Base-by-base conservation (phyloP, 306 rosid genomes). In the Prinsepia uniflora region DNA sequence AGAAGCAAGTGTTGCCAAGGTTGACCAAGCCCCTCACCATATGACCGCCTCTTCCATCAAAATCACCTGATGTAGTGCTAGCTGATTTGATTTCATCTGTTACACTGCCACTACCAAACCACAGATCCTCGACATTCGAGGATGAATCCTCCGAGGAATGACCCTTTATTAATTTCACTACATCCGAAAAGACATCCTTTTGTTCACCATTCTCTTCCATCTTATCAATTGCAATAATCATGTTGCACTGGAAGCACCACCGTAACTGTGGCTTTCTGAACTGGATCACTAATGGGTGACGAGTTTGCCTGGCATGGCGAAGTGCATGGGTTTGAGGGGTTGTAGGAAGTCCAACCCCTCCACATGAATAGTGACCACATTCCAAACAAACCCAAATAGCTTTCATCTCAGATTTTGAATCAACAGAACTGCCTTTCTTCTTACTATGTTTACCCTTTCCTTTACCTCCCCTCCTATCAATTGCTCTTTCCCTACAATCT, bases 1-100 rank as follows among this genome's bases (percentile, higher is more conserved):
- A 95, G 85, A 91, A 95, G 81, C 99, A 95, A 78, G 96, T 91
- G 75, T 95, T 95, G 48, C 97, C 99, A 57, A 95, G 92, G 85
- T 95, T 95, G 75, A 79, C 66, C 86, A 91, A 60, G 15, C 99
- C 99, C 65, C 92, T 82, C 19, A 83, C 96, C 6, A 82, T 77
- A 77, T 87, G 89, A 78, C 83, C 85, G 58, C 79, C 88, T 65
- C 76, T 79, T 76, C 87, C 81, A 44, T 80, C 70, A 15, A 79
- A 84, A 78, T 79, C 81, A 58, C 69, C 53, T n/a, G 77, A 30
- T 47, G 52, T 40, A 15, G 20, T 69, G 78, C 73, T 54, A 68
- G 17, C 81, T 46, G 88, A 79, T 78, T 87, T 89, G 44, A 80
- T 81, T 75, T 85, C 92, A 20, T 77, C 60, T 77, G 76, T 78